A percentile compares a stretch with the other conserved stretches of the same genome.
Conservation (phyloP, 2,329 filamentous ascomycete genomes). For the Elsinoe batatas region DNA sequence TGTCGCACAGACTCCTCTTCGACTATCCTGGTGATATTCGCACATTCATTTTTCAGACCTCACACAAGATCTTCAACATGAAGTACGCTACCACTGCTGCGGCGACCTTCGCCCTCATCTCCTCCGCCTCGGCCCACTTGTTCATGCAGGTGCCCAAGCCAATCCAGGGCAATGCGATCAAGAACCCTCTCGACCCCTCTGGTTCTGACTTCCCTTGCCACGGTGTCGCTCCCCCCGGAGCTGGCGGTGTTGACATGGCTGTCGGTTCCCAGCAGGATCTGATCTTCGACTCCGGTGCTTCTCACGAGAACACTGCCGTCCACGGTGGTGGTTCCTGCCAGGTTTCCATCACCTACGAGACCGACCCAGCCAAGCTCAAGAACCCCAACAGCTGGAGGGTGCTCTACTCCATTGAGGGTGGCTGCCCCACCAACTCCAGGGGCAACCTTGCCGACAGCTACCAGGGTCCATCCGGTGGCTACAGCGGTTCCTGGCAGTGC, state of each 20-base stretch:
- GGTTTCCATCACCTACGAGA: slow-evolving; percentile 72
- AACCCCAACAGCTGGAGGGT: slow-evolving; percentile 66
- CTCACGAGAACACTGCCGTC: slow-evolving; percentile 52
- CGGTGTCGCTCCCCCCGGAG: slow-evolving; percentile 36
- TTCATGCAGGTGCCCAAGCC: slow-evolving; percentile 59
- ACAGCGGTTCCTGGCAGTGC: slow-evolving; percentile 12
- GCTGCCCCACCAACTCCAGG: slow-evolving; percentile 57
- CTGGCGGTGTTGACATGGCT: slow-evolving; percentile 46
- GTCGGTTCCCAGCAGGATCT: slow-evolving; percentile 55
- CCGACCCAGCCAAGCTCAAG: slow-evolving; percentile 48
- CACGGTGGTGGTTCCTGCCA: slow-evolving; percentile 94
- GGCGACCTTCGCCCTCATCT: slow-evolving; percentile 42
- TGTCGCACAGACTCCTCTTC: not conserved
- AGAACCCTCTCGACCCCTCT: slow-evolving; percentile 50
- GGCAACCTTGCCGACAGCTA: slow-evolving; percentile 47
- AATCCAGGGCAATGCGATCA: slow-evolving; percentile 43
- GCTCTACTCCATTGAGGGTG: slow-evolving; percentile 77
- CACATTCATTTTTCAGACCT: slow-evolving; percentile 14
- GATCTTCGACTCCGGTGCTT: slow-evolving; percentile 42
- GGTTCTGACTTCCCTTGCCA: slow-evolving; percentile 82
- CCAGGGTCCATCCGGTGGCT: slow-evolving; percentile 9
- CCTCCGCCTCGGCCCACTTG: slow-evolving; percentile 64
- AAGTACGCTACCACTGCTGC: slow-evolving; percentile 40
- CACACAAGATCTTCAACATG: slow-evolving; percentile 28
- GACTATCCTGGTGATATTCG: slow-evolving; percentile 13